Conservation (phyloP, 1,284 basidiomycete species). For the Ustilago xerochloae region DNA sequence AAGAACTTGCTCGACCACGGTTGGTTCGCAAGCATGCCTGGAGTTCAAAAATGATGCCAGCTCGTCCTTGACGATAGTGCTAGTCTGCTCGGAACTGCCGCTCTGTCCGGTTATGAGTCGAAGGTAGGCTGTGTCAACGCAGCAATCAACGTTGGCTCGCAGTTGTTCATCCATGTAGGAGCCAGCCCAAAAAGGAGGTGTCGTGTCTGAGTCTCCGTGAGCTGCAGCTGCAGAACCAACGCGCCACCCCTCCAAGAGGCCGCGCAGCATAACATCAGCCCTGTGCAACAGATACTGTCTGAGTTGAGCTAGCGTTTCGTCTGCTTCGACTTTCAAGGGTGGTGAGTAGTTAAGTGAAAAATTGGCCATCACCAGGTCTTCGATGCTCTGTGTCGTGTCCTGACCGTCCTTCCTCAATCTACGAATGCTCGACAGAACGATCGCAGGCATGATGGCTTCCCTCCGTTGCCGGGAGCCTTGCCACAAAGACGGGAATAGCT, state of each 20-base stretch:
- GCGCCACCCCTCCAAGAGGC: conserved; percentile 27
- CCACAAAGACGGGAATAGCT: conserved; percentile 21
- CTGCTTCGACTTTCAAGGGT: conserved; percentile 23
- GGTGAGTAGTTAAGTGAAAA: conserved; percentile 55
- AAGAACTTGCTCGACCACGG: conserved; percentile 22
- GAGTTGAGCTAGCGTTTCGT: conserved; percentile 27
- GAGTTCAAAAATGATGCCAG: conserved; percentile 28
- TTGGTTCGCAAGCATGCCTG: conserved; percentile 30
- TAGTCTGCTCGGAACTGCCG: background rate
- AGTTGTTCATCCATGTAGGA: conserved; percentile 40
- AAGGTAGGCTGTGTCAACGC: conserved; percentile 32
- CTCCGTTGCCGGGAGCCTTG: background rate
- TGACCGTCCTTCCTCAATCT: conserved; percentile 3
- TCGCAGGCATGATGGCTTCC: conserved; percentile 29
- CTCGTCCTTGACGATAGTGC: conserved; percentile 12
- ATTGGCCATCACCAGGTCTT: conserved; percentile 31
- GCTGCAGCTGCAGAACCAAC: background rate
- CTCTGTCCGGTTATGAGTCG: conserved; percentile 19
- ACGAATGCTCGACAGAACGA: conserved; percentile 13
- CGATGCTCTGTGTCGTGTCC: conserved; percentile 17
- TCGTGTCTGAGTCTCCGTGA: background rate
- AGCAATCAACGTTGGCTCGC: conserved; percentile 23
- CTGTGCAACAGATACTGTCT: conserved; percentile 5
- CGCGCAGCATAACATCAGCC: conserved; percentile 45
- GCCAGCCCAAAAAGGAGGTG: conserved; percentile 17